A percentile compares a stretch with the other conserved stretches of the same genome.
phyloP scores from a whole-genome alignment of 345 rosid species.

The Citrus sp. region DNA sequence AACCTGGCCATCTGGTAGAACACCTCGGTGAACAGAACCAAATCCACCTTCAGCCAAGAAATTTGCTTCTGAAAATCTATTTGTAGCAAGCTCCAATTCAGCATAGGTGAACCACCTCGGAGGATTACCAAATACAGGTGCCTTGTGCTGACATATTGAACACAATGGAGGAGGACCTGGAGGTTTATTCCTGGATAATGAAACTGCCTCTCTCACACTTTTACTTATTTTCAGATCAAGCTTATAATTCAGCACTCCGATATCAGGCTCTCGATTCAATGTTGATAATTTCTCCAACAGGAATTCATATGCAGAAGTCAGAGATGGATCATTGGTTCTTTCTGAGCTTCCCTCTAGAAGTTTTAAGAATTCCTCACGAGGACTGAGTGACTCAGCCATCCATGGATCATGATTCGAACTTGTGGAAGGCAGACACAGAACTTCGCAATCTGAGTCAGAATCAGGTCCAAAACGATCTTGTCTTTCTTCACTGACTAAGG shows the following conservation, averaged over 20 bases:
- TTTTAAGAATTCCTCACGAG: conserved; percentile 39
- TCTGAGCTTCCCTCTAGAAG: conserved; percentile 34
- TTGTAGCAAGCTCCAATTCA: conserved; percentile 81
- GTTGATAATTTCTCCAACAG: conserved; percentile 52
- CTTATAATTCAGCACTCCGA: conserved; percentile 34
- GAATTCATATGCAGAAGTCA: conserved; percentile 34
- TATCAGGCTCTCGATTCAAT: conserved; percentile 49
- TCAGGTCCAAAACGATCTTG: conserved; percentile 51
- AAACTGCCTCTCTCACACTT: conserved; percentile 86
- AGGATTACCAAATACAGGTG: conserved; percentile 91
- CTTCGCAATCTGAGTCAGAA: conserved; percentile 66
- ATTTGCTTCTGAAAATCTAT: conserved; percentile 71
- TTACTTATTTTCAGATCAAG: conserved; percentile 58
- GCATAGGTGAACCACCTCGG: conserved; percentile 91
- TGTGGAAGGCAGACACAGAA: conserved; percentile 44
- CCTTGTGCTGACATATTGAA: conserved; percentile 88
- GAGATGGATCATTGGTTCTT: conserved; percentile 38
- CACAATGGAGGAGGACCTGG: conserved; percentile 96
- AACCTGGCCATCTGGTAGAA: conserved; percentile 74
- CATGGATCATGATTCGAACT: conserved; percentile 45
- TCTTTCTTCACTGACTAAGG: conserved; percentile 40
- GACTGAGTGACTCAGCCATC: conserved; percentile 46
- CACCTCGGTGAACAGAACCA: conserved; percentile 93
- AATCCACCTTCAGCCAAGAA: conserved; percentile 99
- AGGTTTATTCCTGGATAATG: conserved; percentile 70